Percentiles rank a stretch among this genome's conserved stretches.
These are phyloP conservation scores for Ascomycota sp. DNA, from an alignment of 2,329 filamentous ascomycete genomes.

Conservation along the genomic window DNA sequence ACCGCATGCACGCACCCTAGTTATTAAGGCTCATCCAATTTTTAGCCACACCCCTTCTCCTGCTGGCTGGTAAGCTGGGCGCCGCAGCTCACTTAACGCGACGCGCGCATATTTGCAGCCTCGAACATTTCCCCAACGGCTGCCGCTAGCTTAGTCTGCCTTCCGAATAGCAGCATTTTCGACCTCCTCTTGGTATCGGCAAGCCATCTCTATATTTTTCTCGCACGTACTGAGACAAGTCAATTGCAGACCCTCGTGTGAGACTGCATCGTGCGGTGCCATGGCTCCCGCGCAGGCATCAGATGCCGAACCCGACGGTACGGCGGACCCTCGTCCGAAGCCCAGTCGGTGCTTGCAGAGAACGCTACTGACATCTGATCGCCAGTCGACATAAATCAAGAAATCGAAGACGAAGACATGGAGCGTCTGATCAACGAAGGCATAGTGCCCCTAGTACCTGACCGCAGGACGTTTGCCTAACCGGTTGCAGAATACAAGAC, in stretches of 20 bases:
- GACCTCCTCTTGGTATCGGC: too few relatives aligned
- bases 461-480: neutral
- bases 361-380: neutral
- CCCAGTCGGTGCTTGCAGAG: neutral
- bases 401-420: constrained; percentile 52
- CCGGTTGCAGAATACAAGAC: constrained; percentile 71
- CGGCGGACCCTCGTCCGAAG: neutral
- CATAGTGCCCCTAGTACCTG: constrained; percentile 11
- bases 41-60: too few relatives aligned
- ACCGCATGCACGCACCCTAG: too few relatives aligned
- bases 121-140: constrained; percentile 1
- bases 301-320: constrained; percentile 17
- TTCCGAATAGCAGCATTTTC: too few relatives aligned
- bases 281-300: constrained; percentile 17
- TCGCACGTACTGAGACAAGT: too few relatives aligned
- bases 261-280: neutral
- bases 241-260: too few relatives aligned
- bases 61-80: too few relatives aligned
- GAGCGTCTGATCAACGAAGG: constrained; percentile 91
- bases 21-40: too few relatives aligned
- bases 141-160: constrained; percentile 10
- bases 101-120: constrained; percentile 11
- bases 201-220: too few relatives aligned
- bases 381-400: constrained; percentile 24
- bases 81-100: constrained; percentile 15